Evolutionary conservation across 129 eudicot species (phyloP), one percentile per base, ranked within the genome.

Genomic region (Helianthus annuus): DNA sequence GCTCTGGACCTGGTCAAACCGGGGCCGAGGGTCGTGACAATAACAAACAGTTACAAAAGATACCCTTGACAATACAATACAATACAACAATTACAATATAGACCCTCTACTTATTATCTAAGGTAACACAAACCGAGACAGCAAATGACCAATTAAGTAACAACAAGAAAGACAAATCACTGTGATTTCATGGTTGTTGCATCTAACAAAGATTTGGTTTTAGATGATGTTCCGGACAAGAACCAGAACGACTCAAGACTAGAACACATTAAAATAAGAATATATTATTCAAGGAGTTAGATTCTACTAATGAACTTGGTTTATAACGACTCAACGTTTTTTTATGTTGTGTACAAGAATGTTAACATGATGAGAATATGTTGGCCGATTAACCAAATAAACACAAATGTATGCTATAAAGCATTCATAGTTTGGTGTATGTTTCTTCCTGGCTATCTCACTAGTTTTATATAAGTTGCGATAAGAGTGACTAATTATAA

Each of bases 141-240:
- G 29, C 29, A 24, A 24, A 24, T 24, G 29, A 24, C 29, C 29
- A 24, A 24, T 24, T 24, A 24, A 24, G 29, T 24, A 24, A 24
- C 29, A 24, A 24, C 29, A 24, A 24, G 29, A 24, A 24, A 24
- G 29, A 24, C 29, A 24, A 24, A 24, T 24, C 29, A 24, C 2
- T 24, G 29, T 24, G 29, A 24, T 24, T 2, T 24, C 29, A 24
- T 24, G 29, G 2, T 24, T 24, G 29, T 24, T 24, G 29, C 29
- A 24, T 24, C 29, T 24, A 24, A 24, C 29, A 57, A 71, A 71
- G 76, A 57, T 71, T 44, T 71, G 67, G 66, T 42, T 42, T 57
- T 8, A 1, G 42, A 40, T 40, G 10, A 0, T 58, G 9, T 13
- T 13, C 24, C 24, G 40, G 48, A n/a, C 68, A 62, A 62, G 68